Conservation (phyloP, 768 basidiomycete genomes). For the Amanita inopinata region DNA sequence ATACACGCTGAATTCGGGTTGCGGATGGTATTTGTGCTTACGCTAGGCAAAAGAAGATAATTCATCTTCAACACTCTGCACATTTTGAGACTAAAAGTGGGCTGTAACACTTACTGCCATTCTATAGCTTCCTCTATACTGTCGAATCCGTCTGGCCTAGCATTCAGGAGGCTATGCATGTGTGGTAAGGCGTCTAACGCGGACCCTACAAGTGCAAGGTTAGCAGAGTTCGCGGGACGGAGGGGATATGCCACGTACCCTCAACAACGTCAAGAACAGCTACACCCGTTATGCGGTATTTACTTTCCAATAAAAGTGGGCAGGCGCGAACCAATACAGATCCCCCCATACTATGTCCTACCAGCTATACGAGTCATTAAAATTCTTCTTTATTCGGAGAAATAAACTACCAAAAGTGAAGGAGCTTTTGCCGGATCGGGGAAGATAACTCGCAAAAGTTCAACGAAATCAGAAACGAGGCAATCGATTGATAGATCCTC, state of each 20-base stretch:
- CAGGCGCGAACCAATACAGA: slow-evolving; percentile 73
- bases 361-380: slow-evolving; percentile 36
- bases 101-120: slow-evolving; percentile 80
- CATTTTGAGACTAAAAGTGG: not conserved
- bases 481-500: slow-evolving; percentile 65
- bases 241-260: slow-evolving; percentile 32
- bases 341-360: slow-evolving; percentile 97
- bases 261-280: slow-evolving; percentile 86
- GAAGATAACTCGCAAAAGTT: slow-evolving; percentile 59
- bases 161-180: slow-evolving; percentile 83
- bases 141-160: slow-evolving; percentile 79
- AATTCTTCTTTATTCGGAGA: not conserved
- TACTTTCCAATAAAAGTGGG: slow-evolving; percentile 51
- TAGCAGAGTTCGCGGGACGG: not conserved
- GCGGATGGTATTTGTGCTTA: slow-evolving; percentile 73
- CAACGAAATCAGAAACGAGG: slow-evolving; percentile 67
- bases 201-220: slow-evolving; percentile 38
- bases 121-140: slow-evolving; percentile 79
- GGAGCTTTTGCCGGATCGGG: slow-evolving; percentile 56
- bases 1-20: slow-evolving; percentile 77
- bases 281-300: slow-evolving; percentile 69
- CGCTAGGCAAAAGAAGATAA: slow-evolving; percentile 29
- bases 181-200: slow-evolving; percentile 88
- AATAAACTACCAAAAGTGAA: slow-evolving; percentile 54
- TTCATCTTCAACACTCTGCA: not conserved